phyloP scores from a whole-genome alignment of 306 rosid genomes.

The Potentilla sterilis region DNA sequence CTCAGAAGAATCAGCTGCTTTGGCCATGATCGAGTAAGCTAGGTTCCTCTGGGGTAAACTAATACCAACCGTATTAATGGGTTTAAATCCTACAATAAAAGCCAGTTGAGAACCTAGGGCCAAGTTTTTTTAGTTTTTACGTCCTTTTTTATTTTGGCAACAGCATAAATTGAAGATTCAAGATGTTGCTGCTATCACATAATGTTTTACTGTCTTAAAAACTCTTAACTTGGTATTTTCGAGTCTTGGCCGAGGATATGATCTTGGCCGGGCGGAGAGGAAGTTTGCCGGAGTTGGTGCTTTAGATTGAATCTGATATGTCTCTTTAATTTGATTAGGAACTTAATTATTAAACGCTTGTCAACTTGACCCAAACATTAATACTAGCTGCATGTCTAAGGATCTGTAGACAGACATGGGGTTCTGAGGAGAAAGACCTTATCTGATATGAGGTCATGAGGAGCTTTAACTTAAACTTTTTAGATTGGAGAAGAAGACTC shows the following conservation, averaged over 20 bases:
- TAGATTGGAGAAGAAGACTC: neutral
- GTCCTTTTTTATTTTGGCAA: neutral
- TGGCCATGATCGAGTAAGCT: no score
- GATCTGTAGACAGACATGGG: neutral
- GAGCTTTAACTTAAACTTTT: neutral
- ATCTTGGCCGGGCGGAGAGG: neutral
- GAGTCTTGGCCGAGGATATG: neutral
- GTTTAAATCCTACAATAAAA: neutral
- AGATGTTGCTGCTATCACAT: neutral
- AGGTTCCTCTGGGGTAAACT: neutral
- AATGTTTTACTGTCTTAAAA: neutral
- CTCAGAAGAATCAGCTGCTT: no score
- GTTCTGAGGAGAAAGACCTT: neutral
- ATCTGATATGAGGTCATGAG: neutral
- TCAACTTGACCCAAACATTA: no score
- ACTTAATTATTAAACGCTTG: no score
- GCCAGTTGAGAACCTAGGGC: neutral
- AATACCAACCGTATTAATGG: neutral
- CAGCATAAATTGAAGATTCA: neutral
- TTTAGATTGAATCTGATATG: neutral
- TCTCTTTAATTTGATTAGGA: neutral
- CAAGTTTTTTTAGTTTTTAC: neutral
- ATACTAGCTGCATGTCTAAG: no score
- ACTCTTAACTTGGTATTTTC: neutral
- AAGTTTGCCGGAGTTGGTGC: neutral